phyloP scores from a whole-genome alignment of 2,329 filamentous ascomycete species.

The Pseudomassariella vexata region DNA sequence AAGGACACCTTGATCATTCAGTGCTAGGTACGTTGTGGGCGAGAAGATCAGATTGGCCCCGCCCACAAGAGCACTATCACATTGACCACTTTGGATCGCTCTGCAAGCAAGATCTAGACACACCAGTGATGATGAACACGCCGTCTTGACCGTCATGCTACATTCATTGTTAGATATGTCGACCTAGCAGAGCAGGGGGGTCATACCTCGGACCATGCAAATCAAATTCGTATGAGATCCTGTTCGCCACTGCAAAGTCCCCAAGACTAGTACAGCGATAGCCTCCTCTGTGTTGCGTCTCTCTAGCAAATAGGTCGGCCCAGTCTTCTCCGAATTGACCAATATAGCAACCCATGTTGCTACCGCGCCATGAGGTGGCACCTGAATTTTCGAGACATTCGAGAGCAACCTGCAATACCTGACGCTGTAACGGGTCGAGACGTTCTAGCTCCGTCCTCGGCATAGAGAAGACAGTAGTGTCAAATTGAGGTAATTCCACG shows the following conservation, averaged over 20 bases:
- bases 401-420: slow-evolving; percentile 27
- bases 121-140: slow-evolving; percentile 1
- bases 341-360: slow-evolving; percentile 25
- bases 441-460: slow-evolving; percentile 15
- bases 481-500: slow-evolving; percentile 19
- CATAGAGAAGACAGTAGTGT: slow-evolving; percentile 22
- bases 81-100: background rate
- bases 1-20: background rate
- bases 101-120: background rate
- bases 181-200: background rate
- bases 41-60: slow-evolving; percentile 2
- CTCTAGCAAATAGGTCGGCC: slow-evolving; percentile 17
- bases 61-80: slow-evolving; percentile 2
- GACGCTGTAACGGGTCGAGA: slow-evolving; percentile 30
- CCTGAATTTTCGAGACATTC: slow-evolving; percentile 30
- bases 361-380: slow-evolving; percentile 20
- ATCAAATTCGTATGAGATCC: slow-evolving; percentile 9
- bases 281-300: slow-evolving; percentile 11
- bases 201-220: slow-evolving; percentile 1
- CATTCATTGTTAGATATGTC: background rate
- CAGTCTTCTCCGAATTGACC: slow-evolving; percentile 29
- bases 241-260: slow-evolving; percentile 23
- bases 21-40: background rate
- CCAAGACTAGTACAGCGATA: slow-evolving; percentile 16
- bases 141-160: slow-evolving; percentile 1